Conservation (phyloP, 2,329 filamentous ascomycete species). For the Colletotrichum theobromicola region DNA sequence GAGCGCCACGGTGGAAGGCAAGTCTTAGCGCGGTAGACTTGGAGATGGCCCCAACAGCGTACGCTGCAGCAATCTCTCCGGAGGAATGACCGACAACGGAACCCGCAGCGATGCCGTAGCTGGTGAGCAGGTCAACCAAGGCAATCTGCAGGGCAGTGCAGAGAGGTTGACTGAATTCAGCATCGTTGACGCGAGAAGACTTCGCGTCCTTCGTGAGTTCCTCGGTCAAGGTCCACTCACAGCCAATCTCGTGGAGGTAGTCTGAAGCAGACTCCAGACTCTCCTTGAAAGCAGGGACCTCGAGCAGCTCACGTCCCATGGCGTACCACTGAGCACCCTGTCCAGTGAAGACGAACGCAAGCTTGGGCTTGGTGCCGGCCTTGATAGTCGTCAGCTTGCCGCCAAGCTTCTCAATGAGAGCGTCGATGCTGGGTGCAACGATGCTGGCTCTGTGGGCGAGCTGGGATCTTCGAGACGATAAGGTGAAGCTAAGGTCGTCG, state of each 20-base stretch:
- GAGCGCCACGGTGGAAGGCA: not conserved
- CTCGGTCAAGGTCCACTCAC: constrained; percentile 25
- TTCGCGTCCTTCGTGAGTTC: constrained; percentile 22
- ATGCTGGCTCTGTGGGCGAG: not conserved
- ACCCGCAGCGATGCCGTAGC: constrained; percentile 34
- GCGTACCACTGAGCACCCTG: constrained; percentile 29
- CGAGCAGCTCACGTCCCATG: constrained; percentile 29
- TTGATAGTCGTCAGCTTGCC: too few species aligned
- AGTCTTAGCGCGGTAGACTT: constrained; percentile 49
- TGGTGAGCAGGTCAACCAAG: constrained; percentile 28
- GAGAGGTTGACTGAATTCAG: constrained; percentile 33
- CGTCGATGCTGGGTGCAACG: not conserved
- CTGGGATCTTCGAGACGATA: not conserved
- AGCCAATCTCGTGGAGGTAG: constrained; percentile 23
- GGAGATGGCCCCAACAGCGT: constrained; percentile 45
- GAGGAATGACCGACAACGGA: constrained; percentile 52
- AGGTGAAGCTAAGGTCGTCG: not conserved
- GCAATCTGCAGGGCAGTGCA: constrained; percentile 35
- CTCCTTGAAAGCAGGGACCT: constrained; percentile 40
- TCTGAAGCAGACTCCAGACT: not conserved
- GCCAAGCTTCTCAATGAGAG: not conserved
- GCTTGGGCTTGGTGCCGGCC: not conserved
- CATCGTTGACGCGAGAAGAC: constrained; percentile 23
- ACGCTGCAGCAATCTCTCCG: constrained; percentile 57
- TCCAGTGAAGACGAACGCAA: constrained; percentile 27